phyloP scores from a whole-genome alignment of 2,329 filamentous ascomycete genomes.

The Aspergillus amoenus region DNA sequence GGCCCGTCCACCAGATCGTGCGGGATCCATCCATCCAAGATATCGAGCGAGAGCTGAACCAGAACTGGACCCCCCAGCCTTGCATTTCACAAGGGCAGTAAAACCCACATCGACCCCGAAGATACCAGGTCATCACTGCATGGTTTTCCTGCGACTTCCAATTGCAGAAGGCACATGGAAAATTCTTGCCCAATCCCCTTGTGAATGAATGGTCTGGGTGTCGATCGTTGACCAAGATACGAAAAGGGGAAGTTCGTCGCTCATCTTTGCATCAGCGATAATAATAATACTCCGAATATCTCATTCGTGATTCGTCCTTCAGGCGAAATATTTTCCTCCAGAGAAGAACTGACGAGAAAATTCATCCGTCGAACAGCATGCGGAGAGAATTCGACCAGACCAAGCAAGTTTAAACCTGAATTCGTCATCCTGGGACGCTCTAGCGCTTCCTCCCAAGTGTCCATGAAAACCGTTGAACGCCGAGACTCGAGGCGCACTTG shows the following conservation, averaged over 20 bases:
- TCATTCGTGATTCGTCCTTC: neutral
- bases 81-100: neutral
- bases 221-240: conserved; percentile 2
- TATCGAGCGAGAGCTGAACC: neutral
- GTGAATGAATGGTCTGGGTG: neutral
- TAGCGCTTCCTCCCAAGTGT: neutral
- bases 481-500: neutral
- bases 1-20: neutral
- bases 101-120: neutral
- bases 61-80: neutral
- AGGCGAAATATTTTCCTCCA: neutral
- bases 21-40: neutral
- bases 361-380: neutral
- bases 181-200: neutral
- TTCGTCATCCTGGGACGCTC: neutral
- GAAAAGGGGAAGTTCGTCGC: conserved; percentile 2
- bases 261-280: neutral
- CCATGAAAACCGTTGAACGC: conserved; percentile 4
- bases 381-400: neutral
- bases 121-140: neutral
- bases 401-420: neutral
- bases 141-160: neutral
- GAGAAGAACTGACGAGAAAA: neutral
- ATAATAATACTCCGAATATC: neutral
- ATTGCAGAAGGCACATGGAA: neutral